A percentile compares a stretch with the other conserved stretches of the same genome.
These are phyloP conservation scores for Cryptosporidium felis DNA, from an alignment of 169 alveolate genomes.

Conservation along the genomic window DNA sequence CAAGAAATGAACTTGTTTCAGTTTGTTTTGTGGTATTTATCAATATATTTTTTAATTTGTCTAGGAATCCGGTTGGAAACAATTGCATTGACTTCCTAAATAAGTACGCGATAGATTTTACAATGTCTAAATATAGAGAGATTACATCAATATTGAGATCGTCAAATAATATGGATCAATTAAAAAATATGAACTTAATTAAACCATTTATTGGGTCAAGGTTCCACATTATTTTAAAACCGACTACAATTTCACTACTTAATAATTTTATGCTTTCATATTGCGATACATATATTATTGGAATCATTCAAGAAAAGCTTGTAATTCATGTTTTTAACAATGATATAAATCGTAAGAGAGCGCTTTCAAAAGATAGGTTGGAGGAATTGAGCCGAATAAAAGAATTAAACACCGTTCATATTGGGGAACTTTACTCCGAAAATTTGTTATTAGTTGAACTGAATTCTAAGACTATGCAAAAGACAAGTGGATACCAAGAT, in stretches of 20 bases:
- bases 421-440: slow-evolving; percentile 61
- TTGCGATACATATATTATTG: slow-evolving; percentile 7
- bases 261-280: slow-evolving; percentile 1
- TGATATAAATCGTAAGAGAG: background rate
- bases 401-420: background rate
- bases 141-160: background rate
- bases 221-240: slow-evolving; percentile 39
- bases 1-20: slow-evolving; percentile 29
- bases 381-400: background rate
- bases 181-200: background rate
- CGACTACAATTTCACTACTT: slow-evolving; percentile 18
- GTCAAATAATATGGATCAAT: background rate
- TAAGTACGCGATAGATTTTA: slow-evolving; percentile 34
- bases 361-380: no score
- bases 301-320: slow-evolving; percentile 31
- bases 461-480: background rate
- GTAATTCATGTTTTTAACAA: background rate
- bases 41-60: slow-evolving; percentile 3
- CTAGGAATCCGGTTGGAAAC: background rate
- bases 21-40: slow-evolving; percentile 38
- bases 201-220: slow-evolving; percentile 27
- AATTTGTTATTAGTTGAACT: slow-evolving; percentile 9
- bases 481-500: background rate
- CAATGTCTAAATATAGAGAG: slow-evolving; percentile 23
- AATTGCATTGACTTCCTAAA: background rate